Conservation (phyloP, 805 yeast species). For the Sungouiella thailandica region DNA sequence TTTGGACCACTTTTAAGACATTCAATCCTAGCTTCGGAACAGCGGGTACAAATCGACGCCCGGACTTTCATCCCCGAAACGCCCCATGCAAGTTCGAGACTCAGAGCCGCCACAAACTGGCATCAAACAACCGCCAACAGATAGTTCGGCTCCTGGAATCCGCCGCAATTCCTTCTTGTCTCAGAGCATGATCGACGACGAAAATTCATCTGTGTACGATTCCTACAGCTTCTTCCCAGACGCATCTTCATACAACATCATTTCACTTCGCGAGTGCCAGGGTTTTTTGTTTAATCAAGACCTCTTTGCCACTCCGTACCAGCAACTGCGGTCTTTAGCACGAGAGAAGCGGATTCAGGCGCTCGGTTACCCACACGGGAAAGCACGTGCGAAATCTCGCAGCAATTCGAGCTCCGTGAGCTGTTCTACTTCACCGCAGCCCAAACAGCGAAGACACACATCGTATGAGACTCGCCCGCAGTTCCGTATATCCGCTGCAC, state of each 20-base stretch:
- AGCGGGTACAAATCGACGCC: no score
- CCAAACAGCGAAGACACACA: conserved; percentile 25
- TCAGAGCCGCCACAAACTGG: not conserved
- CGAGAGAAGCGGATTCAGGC: conserved; percentile 28
- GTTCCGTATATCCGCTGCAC: conserved; percentile 5
- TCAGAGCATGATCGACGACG: conserved; percentile 51
- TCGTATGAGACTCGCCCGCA: conserved; percentile 22
- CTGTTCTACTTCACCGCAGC: conserved; percentile 2
- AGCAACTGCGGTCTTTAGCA: conserved; percentile 43
- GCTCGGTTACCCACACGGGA: conserved; percentile 12
- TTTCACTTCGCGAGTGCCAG: conserved; percentile 57
- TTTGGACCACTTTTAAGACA: no score
- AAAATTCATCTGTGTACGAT: conserved; percentile 52
- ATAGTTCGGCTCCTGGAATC: conserved; percentile 48
- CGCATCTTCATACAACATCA: conserved; percentile 25
- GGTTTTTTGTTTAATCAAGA: conserved; percentile 79
- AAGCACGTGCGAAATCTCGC: not conserved
- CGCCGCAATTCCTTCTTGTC: conserved; percentile 55
- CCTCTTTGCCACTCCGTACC: conserved; percentile 65
- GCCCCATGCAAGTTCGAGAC: not conserved
- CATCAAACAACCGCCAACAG: no score
- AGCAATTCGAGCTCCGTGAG: conserved; percentile 1
- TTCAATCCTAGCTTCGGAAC: no score
- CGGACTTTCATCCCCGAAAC: not conserved
- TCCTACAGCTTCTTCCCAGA: conserved; percentile 28